Evolutionary conservation across 305 asterid species (phyloP).

Genomic region (Plantago lanceolata): DNA sequence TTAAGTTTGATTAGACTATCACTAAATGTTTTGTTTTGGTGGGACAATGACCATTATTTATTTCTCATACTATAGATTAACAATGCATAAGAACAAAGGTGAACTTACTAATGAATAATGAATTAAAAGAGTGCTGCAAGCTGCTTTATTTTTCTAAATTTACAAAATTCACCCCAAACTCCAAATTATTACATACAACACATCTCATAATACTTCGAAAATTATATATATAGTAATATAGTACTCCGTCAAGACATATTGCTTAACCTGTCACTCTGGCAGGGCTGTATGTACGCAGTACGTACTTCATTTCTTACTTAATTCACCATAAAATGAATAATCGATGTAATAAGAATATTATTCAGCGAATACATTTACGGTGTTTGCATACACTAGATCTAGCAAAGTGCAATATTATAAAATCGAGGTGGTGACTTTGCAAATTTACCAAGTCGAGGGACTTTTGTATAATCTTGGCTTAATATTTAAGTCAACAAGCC

Average conservation of each 20-base stretch:
- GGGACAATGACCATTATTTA: not conserved
- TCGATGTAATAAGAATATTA: too few species aligned
- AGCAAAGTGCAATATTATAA: too few species aligned
- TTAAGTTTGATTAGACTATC: conserved; percentile 6
- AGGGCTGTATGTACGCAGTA: too few species aligned
- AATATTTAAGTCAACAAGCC: not conserved
- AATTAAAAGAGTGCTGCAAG: not conserved
- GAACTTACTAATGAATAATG: not conserved
- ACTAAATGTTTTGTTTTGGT: not conserved
- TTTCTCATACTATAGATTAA: not conserved
- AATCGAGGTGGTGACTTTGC: not conserved
- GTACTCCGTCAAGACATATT: too few species aligned
- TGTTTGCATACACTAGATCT: too few species aligned
- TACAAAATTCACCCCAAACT: not conserved
- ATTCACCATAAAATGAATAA: too few species aligned
- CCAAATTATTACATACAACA: too few species aligned
- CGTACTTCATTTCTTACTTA: too few species aligned
- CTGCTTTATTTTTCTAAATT: not conserved
- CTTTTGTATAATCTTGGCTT: not conserved
- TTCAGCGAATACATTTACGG: too few species aligned
- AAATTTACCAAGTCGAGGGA: not conserved
- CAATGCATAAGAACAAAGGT: not conserved
- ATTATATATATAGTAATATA: too few species aligned
- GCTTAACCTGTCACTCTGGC: too few species aligned
- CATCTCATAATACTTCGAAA: too few species aligned